phyloP scores from a whole-genome alignment of 768 basidiomycete genomes.

The Grammothele lineata region DNA sequence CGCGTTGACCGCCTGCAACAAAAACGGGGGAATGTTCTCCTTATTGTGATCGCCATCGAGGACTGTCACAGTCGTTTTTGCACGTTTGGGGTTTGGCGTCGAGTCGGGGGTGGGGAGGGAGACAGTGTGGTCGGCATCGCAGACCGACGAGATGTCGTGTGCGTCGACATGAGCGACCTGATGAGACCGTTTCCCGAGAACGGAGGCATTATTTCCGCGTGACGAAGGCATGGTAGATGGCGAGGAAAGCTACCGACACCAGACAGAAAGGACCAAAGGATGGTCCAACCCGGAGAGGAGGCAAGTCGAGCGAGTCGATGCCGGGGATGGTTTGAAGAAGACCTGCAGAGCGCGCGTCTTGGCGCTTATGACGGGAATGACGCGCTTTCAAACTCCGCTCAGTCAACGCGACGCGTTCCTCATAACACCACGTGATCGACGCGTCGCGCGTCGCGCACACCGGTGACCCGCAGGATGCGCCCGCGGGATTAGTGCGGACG shows the following conservation, averaged over 20 bases:
- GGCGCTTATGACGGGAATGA: conserved; percentile 15
- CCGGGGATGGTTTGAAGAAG: conserved; percentile 13
- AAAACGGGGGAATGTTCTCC: conserved; percentile 72
- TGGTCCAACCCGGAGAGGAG: conserved; percentile 10
- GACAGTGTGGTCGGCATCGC: conserved; percentile 10
- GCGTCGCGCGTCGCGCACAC: conserved; percentile 15
- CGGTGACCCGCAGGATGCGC: background rate
- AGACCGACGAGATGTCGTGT: conserved; percentile 32
- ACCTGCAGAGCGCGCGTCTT: conserved; percentile 11
- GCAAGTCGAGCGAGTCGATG: conserved; percentile 6
- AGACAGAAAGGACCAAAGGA: background rate
- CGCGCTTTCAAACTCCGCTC: conserved; percentile 25
- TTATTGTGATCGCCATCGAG: conserved; percentile 64
- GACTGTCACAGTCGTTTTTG: conserved; percentile 40
- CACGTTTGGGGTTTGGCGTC: conserved; percentile 64
- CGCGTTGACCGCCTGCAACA: conserved; percentile 34
- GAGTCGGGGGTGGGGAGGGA: conserved; percentile 53
- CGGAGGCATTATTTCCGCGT: conserved; percentile 22
- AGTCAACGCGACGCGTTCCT: conserved; percentile 25
- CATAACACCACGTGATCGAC: conserved; percentile 19
- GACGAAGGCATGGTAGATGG: conserved; percentile 16
- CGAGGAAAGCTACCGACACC: background rate
- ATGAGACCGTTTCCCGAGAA: conserved; percentile 32
- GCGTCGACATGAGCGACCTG: conserved; percentile 20
- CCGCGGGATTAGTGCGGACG: conserved; percentile 11